Evolutionary conservation across 2,329 filamentous ascomycete species (phyloP), one percentile per base, ranked within the genome.

Genomic region (Ophiostoma himal-ulmi): DNA sequence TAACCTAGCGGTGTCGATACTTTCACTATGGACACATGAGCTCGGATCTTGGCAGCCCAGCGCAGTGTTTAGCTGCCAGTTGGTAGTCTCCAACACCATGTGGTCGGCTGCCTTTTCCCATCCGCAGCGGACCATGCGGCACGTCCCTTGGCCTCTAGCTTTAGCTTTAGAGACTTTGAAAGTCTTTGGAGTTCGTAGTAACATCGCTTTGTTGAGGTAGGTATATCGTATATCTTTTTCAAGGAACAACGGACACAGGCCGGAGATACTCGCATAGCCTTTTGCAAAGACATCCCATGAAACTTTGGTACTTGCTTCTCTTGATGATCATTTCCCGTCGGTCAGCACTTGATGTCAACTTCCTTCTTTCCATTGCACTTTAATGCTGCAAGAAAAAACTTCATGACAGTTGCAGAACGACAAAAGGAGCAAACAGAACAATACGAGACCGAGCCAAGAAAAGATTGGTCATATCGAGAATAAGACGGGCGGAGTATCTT

Each of bases 61-160:
- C 44, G 17, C 44, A 20, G n/a, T 48, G 17, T 48, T 17, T 20
- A 48, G 17, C 17, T 48, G 44, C 5, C 52, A 57, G 52, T 57
- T 57, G 52, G 22, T 6, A 44, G 22, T 60, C n/a, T 30, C 52
- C 52, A 57, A 26, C 52, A 26, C 52, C 52, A 57, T 57, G 52
- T 57, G 52, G 10, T 57, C 22, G n/a, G 52, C 22, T 57, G 52
- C 52, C n/a, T 57, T 57, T 57, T 57, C 52, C 22, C 22, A 57
- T 57, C n/a, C 13, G 52, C 52, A 57, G 57, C 57, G 57, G 57
- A 26, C 22, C 57, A 62, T 62, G 57, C 57, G 57, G 57, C 57
- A 62, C 57, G 57, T 62, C 57, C 57, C 57, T 62, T 62, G 57
- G 26, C 57, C 57, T 62, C 57, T 34, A 62, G 54, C 26, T 44